A percentile compares a stretch with the other conserved stretches of the same genome.
Evolutionary conservation across 164 flowering plant species (phyloP).

Genomic region (Nelumbo lutea): DNA sequence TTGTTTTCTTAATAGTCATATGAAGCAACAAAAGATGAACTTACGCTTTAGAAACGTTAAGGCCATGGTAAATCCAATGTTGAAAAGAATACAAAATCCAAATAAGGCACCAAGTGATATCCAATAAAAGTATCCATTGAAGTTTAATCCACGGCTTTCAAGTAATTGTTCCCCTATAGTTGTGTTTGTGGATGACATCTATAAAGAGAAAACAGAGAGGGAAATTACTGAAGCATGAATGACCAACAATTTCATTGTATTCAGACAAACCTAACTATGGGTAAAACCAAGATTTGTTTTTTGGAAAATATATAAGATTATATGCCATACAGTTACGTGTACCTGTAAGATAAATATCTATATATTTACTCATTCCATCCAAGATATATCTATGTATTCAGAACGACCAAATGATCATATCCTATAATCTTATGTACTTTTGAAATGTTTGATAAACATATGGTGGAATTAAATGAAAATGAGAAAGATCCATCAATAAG

Average conservation of each 20-base stretch:
- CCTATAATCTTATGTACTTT: neutral
- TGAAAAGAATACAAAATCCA: constrained; percentile 26
- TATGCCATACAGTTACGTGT: neutral
- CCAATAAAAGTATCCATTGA: constrained; percentile 25
- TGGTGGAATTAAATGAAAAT: neutral
- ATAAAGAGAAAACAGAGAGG: neutral
- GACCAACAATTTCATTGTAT: neutral
- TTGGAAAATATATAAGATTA: neutral
- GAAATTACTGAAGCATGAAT: neutral
- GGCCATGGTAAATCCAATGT: constrained; percentile 25
- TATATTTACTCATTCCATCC: neutral
- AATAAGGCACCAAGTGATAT: constrained; percentile 25
- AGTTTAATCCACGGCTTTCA: constrained; percentile 22
- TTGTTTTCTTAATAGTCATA: neutral
- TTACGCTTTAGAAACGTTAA: constrained; percentile 25
- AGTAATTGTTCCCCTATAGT: constrained; percentile 24
- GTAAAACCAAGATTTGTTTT: no score
- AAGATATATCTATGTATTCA: neutral
- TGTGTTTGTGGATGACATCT: constrained; percentile 16
- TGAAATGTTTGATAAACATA: neutral
- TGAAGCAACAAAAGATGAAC: constrained; percentile 6
- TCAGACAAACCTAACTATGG: neutral
- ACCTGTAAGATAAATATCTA: neutral
- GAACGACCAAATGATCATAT: neutral
- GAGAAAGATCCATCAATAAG: neutral